Base-by-base conservation (phyloP, 2,329 filamentous ascomycete species). In the Xylaria hypoxylon region DNA sequence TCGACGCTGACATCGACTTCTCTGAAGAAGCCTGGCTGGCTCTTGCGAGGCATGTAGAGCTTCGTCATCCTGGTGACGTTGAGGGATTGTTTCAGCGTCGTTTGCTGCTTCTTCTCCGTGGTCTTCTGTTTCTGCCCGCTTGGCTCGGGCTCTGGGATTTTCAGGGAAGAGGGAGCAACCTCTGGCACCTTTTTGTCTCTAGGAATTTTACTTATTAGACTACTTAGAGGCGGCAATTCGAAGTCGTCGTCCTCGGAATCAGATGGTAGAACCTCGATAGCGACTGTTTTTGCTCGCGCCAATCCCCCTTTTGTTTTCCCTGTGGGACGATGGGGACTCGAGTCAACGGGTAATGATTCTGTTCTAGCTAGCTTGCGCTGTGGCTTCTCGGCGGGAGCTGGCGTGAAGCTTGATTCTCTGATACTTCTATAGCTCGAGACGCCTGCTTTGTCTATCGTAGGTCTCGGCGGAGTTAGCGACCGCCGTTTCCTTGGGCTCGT, bases 11-110 rank as follows among this genome's bases (percentile, higher is more conserved):
- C 69, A 17, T 79, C 77, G 19, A 78, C 45, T 56, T 78, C 80
- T 28, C 75, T 72, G 67, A 81, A 80, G 72, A 81, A 84, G 2
- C 82, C 82, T 5, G 72, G 72, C 15, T 73, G 73, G 50, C 79
- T 80, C 28, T 72, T 73, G 47, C 77, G 77, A 13, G 81, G 79
- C 40, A 80, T 70, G 65, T 80, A 76, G 13, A 82, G 66, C 65
- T 79, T 83, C 67, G 81, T 83, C 71, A 44, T 74, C 28, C 65
- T 55, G n/a, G 15, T 31, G 44, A 52, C 53, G 31, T 53, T 59
- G 57, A 73, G 70, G 5, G 60, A 45, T 38, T 63, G 53, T 50
- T 71, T 31, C 13, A 73, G 59, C 6, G 70, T 72, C 2, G 59
- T 35, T 44, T 75, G 71, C 22, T 75, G 70, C n/a, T 64, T 68